phyloP scores from a whole-genome alignment of 495 filamentous ascomycete species.

The Neurospora africana region DNA sequence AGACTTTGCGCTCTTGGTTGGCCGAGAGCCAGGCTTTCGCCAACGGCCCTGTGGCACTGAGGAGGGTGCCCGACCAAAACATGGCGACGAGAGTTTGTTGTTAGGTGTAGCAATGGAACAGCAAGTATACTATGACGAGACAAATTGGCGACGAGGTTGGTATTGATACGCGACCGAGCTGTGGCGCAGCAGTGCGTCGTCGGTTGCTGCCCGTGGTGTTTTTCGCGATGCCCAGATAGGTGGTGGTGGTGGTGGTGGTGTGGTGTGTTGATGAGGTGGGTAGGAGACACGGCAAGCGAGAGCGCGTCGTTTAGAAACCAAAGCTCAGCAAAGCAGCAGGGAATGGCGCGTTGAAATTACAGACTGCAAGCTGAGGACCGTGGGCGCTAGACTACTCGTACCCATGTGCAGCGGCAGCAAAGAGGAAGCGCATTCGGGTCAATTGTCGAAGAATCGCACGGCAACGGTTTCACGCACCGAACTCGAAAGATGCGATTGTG shows the following conservation, averaged over 20 bases:
- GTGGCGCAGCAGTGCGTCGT: background rate
- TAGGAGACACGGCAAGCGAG: constrained; percentile 24
- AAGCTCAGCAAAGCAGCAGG: constrained; percentile 5
- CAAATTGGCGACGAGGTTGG: background rate
- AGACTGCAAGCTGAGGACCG: background rate
- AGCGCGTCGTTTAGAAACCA: constrained; percentile 23
- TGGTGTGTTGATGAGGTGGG: background rate
- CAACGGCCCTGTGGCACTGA: constrained; percentile 92
- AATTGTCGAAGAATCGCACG: background rate
- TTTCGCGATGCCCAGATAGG: background rate
- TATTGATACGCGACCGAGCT: background rate
- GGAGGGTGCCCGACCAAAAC: constrained; percentile 96
- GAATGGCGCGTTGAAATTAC: constrained; percentile 13
- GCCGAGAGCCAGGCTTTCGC: constrained; percentile 96
- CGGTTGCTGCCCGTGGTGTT: background rate
- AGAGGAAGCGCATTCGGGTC: constrained; percentile 3
- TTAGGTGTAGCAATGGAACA: constrained; percentile 1
- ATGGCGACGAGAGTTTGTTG: constrained; percentile 42
- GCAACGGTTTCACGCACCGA: constrained; percentile 3
- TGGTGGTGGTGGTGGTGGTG: background rate
- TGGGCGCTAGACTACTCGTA: background rate
- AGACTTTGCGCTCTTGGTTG: constrained; percentile 94
- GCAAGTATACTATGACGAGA: constrained; percentile 13
- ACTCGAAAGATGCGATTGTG: background rate
- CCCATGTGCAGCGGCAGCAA: constrained; percentile 7